These are phyloP conservation scores for Saccharomycopsis hybrid DNA, from an alignment of 1,139 yeast species.

Conservation along the genomic window DNA sequence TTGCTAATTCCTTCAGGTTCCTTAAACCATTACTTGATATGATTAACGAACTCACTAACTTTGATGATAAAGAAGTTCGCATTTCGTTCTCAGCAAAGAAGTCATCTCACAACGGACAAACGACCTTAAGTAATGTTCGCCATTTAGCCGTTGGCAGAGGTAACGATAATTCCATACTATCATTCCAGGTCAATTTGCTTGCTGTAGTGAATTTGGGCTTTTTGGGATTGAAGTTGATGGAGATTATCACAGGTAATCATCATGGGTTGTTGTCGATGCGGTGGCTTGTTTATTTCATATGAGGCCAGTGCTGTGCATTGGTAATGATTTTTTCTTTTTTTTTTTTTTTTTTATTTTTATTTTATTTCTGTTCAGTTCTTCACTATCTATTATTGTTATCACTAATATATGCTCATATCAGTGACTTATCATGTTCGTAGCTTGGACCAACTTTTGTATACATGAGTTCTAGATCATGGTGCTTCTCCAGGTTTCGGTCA, in stretches of 20 bases:
- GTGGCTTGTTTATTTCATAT: background rate
- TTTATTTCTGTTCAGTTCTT: background rate
- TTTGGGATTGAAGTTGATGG: conserved; percentile 5
- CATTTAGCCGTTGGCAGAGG: no score
- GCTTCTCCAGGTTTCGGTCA: no score
- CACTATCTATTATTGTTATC: background rate
- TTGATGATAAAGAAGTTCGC: conserved; percentile 1
- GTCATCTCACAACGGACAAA: background rate
- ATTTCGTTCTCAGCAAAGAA: background rate
- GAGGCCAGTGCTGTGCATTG: no score
- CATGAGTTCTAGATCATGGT: no score
- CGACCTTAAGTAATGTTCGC: background rate
- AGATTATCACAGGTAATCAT: conserved; percentile 4
- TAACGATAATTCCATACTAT: no score
- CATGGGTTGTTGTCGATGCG: background rate
- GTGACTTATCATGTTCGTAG: no score
- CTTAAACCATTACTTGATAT: conserved; percentile 2
- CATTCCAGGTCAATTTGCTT: conserved; percentile 3
- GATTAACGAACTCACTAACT: conserved; percentile 9
- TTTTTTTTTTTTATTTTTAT: background rate
- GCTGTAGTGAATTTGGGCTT: conserved; percentile 1
- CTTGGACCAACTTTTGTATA: no score
- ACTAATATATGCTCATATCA: no score
- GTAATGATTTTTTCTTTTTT: background rate
- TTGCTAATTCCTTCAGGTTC: conserved; percentile 4